Evolutionary conservation across 768 basidiomycete genomes (phyloP).

Genomic region (Calocera cornea): DNA sequence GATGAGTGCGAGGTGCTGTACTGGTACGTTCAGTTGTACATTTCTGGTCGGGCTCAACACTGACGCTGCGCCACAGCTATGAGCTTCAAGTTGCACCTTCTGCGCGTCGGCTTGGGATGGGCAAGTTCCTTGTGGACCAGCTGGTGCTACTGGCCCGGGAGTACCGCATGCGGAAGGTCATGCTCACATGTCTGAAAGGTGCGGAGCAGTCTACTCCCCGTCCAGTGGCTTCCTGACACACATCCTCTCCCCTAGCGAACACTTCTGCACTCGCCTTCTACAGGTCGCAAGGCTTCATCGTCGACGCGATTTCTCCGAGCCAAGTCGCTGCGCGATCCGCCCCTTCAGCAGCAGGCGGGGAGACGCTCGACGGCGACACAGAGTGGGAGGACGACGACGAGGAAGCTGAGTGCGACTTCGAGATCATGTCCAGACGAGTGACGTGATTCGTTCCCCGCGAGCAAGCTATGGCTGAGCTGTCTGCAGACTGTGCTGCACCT

Average conservation of each 20-base stretch:
- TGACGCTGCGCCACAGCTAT: constrained; percentile 37
- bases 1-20: constrained; percentile 44
- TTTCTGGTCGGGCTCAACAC: not conserved
- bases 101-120: constrained; percentile 42
- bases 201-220: too few relatives aligned
- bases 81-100: constrained; percentile 50
- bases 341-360: not conserved
- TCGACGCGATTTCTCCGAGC: not conserved
- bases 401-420: not conserved
- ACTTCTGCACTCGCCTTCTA: constrained; percentile 11
- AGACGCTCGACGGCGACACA: not conserved
- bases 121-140: constrained; percentile 37
- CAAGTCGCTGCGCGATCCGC: not conserved
- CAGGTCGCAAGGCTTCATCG: constrained; percentile 6
- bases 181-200: constrained; percentile 70
- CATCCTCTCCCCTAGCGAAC: constrained; percentile 3
- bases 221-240: too few relatives aligned
- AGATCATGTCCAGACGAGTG: not conserved
- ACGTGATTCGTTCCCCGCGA: not conserved
- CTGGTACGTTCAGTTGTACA: constrained; percentile 36
- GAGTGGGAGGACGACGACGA: not conserved
- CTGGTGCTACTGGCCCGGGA: constrained; percentile 37
- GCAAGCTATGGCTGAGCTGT: not conserved
- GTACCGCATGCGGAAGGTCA: constrained; percentile 52
- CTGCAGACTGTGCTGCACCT: not conserved